phyloP scores from a whole-genome alignment of 257 asterid species.

The Agastache rugosa region DNA sequence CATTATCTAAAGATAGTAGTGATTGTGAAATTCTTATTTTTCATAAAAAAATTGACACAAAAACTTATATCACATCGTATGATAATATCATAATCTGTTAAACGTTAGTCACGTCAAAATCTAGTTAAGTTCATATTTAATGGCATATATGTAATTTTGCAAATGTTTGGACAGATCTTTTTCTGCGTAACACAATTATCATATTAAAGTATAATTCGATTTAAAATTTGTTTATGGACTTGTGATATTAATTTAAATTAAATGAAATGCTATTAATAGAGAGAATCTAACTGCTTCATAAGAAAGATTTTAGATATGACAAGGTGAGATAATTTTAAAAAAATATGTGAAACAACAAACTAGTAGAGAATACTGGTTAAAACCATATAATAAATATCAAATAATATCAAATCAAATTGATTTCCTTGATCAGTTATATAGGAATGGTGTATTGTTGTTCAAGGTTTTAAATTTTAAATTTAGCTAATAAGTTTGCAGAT shows the following conservation, averaged over 20 bases:
- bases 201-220: neutral
- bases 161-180: too few species aligned
- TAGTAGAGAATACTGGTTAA: conserved; percentile 8
- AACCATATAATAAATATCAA: neutral
- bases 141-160: too few species aligned
- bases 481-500: neutral
- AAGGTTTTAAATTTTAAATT: neutral
- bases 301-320: neutral
- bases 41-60: too few species aligned
- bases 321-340: neutral
- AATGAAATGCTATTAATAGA: neutral
- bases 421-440: neutral
- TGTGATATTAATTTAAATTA: neutral
- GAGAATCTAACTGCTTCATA: neutral
- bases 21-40: too few species aligned
- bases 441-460: neutral
- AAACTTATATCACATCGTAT: too few species aligned
- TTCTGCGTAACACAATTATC: too few species aligned
- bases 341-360: neutral
- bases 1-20: too few species aligned
- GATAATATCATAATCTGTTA: too few species aligned
- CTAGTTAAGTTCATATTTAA: too few species aligned
- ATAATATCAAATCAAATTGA: neutral
- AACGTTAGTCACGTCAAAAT: too few species aligned
- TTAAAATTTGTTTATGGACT: neutral